Evolutionary conservation across 768 basidiomycete species (phyloP).

Genomic region (Tylopilus cervinicoccineus): DNA sequence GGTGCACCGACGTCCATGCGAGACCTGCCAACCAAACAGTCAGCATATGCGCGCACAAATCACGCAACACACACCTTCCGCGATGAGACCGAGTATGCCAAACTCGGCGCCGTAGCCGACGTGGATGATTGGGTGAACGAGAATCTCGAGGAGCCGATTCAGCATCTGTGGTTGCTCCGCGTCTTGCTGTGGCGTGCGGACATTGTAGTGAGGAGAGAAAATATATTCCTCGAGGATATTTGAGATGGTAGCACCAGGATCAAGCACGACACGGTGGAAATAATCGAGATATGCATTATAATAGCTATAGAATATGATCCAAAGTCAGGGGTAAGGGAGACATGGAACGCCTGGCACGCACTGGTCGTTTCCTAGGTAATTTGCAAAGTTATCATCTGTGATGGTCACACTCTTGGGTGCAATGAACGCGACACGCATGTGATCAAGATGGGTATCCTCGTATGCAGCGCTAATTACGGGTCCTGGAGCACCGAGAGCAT

Average conservation of each 20-base stretch:
- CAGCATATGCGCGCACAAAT: not conserved
- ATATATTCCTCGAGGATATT: constrained; percentile 56
- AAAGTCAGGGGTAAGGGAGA: not conserved
- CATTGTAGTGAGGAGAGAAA: constrained; percentile 51
- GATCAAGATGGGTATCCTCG: constrained; percentile 35
- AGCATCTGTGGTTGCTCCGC: constrained; percentile 53
- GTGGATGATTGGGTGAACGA: constrained; percentile 67
- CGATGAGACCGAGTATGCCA: constrained; percentile 54
- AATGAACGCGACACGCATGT: constrained; percentile 34
- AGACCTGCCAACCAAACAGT: constrained; percentile 41
- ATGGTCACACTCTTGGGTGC: constrained; percentile 22
- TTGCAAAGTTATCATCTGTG: constrained; percentile 21
- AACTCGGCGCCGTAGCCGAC: constrained; percentile 63
- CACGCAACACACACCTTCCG: constrained; percentile 45
- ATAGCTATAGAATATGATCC: constrained; percentile 20
- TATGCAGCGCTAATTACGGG: constrained; percentile 41
- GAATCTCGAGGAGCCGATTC: constrained; percentile 51
- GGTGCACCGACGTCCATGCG: constrained; percentile 53
- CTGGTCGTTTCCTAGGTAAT: constrained; percentile 31
- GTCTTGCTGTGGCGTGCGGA: constrained; percentile 25
- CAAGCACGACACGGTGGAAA: constrained; percentile 28
- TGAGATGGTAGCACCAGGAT: constrained; percentile 28
- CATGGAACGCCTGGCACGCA: constrained; percentile 3
- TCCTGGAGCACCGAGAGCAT: constrained; percentile 52
- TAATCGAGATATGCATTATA: constrained; percentile 33